Evolutionary conservation across 805 yeast species (phyloP), one percentile per base, ranked within the genome.

Genomic region (Candida tibetensis): DNA sequence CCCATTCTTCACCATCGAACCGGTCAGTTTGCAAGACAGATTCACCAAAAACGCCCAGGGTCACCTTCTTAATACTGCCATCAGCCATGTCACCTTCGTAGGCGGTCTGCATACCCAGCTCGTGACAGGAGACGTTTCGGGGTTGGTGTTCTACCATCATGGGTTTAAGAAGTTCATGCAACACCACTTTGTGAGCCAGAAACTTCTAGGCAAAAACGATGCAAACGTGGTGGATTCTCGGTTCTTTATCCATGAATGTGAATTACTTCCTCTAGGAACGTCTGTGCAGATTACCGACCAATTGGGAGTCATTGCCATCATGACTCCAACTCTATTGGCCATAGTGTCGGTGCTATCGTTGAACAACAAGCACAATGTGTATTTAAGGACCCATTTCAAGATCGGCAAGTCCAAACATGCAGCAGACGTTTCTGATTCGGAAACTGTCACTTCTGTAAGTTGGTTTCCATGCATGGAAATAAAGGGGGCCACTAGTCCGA

Each of bases 401-500:
- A 57, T 72, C 3, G 76, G 76, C 0, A 68, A 67, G 39, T 77
- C 85, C 4, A 71, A 65, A 36, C 52, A 22, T 22, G 36, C 16
- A 13, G 17, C 17, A 8, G 17, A 19, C 17, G 17, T 15, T 25
- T 7, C 17, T n/a, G 12, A n/a, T 9, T 19, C 17, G 15, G 36
- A 18, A 8, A 14, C 39, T 3, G 16, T 34, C 3, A 48, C 69
- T 0, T 66, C 76, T 41, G 51, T 81, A 6, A 58, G 74, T 12
- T 83, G 91, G 93, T 81, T 67, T 47, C 93, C 93, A 0, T 57
- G 66, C 37, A 57, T 63, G 45, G 32, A 74, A 72, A 8, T 39
- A 23, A 46, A 45, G 12, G 52, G 52, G 19, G 49, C 58, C 5
- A 34, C 40, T n/a, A n/a, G n/a, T n/a, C n/a, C n/a, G n/a, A n/a